phyloP scores from a whole-genome alignment of 2,329 filamentous ascomycete species.

The Amphichorda felina region DNA sequence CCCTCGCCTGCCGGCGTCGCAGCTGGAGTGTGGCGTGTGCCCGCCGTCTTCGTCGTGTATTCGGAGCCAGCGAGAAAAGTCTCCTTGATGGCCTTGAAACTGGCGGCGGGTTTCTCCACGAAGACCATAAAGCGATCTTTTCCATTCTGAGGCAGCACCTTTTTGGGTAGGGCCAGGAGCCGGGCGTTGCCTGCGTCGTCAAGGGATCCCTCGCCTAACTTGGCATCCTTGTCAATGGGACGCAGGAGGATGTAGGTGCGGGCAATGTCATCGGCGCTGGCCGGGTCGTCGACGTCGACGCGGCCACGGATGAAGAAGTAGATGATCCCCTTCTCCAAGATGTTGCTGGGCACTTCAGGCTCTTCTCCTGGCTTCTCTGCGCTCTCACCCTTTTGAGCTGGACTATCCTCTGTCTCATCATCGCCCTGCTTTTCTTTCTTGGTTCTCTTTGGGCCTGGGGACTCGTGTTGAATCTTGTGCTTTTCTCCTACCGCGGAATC shows the following conservation, averaged over 20 bases:
- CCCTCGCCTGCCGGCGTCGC: slow-evolving; percentile 73
- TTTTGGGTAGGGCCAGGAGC: slow-evolving; percentile 72
- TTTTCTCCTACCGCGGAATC: too few relatives aligned
- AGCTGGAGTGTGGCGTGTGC: slow-evolving; percentile 55
- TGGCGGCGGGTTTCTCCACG: slow-evolving; percentile 60
- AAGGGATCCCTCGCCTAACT: slow-evolving; percentile 38
- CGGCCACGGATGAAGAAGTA: slow-evolving; percentile 84
- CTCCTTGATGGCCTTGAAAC: slow-evolving; percentile 59
- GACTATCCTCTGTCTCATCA: not conserved
- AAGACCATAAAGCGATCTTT: slow-evolving; percentile 69
- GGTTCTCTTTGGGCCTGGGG: slow-evolving; percentile 13
- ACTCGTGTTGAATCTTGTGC: slow-evolving; percentile 11
- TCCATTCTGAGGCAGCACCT: slow-evolving; percentile 59
- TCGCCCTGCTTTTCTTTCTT: slow-evolving; percentile 7
- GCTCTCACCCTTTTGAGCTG: slow-evolving; percentile 2
- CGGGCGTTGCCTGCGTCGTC: slow-evolving; percentile 49
- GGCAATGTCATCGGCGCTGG: slow-evolving; percentile 59
- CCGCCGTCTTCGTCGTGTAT: slow-evolving; percentile 66
- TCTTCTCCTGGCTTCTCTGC: slow-evolving; percentile 11
- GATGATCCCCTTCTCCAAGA: slow-evolving; percentile 79
- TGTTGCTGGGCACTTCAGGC: slow-evolving; percentile 28
- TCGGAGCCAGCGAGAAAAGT: slow-evolving; percentile 55
- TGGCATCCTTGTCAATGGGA: slow-evolving; percentile 56
- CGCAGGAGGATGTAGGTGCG: slow-evolving; percentile 71
- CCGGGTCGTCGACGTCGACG: slow-evolving; percentile 60